Base-by-base conservation (phyloP, 352 stramenopile species). In the Thalassiosira mediterranea region DNA sequence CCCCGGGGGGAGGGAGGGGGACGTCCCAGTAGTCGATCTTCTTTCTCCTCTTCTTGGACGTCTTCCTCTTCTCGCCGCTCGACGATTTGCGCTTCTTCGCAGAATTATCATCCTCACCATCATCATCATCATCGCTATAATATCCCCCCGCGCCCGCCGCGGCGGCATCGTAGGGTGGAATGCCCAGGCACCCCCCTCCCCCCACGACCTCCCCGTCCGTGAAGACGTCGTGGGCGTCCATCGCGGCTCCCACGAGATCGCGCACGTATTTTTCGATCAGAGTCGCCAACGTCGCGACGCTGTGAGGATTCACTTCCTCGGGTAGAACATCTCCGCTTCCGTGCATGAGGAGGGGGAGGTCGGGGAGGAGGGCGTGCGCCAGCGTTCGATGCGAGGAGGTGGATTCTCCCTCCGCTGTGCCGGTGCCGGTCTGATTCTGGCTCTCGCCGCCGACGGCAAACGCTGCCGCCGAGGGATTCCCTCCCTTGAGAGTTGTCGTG, bases 1-100 rank as follows among this genome's bases (percentile, higher is more conserved):
- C 53, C 28, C 31, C 49, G 34, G 79, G 71, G 59, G 73, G 59
- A 3, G 81, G 78, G 13, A 90, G 59, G n/a, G 80, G 79, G 37
- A 89, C 78, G 46, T 91, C 86, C 80, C 80, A 91, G 34, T 87
- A 90, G 74, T 90, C 81, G 31, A 83, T 65, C 31, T 57, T 82
- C 67, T 52, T 40, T 77, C 77, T 61, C 51, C 42, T 69, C 5
- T 72, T 37, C 28, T 46, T 19, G 19, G 23, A 13, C 46, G 54
- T 46, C 52, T 71, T 65, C 29, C 65, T 64, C 47, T 73, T 71
- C 0, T 77, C 64, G 8, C 26, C 2, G 19, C 54, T 23, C 44
- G 51, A 53, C 26, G 21, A 23, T 25, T 60, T 63, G 56, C 13
- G 29, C 7, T 13, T 67, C 37, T 59, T 51, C 11, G 31, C 44